Percentiles rank a stretch among this genome's conserved stretches.
phyloP scores from a whole-genome alignment of 352 stramenopile genomes.

The Phytophthora sp. region DNA sequence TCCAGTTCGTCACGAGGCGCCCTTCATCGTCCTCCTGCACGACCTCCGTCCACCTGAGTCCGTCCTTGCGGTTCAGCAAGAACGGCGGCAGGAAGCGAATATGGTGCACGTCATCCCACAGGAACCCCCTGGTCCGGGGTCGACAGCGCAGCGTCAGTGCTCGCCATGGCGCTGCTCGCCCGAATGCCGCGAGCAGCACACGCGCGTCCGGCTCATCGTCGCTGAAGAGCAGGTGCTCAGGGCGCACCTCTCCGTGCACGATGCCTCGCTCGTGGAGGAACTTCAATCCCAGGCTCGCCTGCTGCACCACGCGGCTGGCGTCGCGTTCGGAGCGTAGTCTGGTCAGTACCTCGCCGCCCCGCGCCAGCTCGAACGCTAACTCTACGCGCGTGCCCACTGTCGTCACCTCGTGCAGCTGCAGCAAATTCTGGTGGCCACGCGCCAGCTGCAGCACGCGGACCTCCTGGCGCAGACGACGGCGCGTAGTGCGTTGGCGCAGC shows the following conservation, averaged over 20 bases:
- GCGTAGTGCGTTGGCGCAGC: constrained; percentile 46
- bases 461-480: constrained; percentile 75
- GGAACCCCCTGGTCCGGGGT: constrained; percentile 29
- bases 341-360: constrained; percentile 64
- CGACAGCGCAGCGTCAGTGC: constrained; percentile 36
- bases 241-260: constrained; percentile 72
- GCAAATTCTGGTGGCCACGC: constrained; percentile 61
- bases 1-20: constrained; percentile 49
- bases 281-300: constrained; percentile 50
- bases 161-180: constrained; percentile 58
- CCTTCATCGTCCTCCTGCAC: constrained; percentile 18
- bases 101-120: constrained; percentile 69
- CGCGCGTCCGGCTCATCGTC: constrained; percentile 67
- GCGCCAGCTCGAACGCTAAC: constrained; percentile 79
- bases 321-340: constrained; percentile 62
- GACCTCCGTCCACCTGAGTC: constrained; percentile 1
- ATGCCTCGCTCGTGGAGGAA: constrained; percentile 64
- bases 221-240: constrained; percentile 79
- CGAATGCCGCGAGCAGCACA: constrained; percentile 72
- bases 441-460: constrained; percentile 59
- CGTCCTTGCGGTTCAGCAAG: constrained; percentile 38
- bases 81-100: constrained; percentile 73
- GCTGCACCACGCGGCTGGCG: constrained; percentile 55
- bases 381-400: constrained; percentile 54
- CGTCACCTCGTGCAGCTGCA: constrained; percentile 72